phyloP scores from a whole-genome alignment of 768 basidiomycete species.

The Naganishia antarctica region DNA sequence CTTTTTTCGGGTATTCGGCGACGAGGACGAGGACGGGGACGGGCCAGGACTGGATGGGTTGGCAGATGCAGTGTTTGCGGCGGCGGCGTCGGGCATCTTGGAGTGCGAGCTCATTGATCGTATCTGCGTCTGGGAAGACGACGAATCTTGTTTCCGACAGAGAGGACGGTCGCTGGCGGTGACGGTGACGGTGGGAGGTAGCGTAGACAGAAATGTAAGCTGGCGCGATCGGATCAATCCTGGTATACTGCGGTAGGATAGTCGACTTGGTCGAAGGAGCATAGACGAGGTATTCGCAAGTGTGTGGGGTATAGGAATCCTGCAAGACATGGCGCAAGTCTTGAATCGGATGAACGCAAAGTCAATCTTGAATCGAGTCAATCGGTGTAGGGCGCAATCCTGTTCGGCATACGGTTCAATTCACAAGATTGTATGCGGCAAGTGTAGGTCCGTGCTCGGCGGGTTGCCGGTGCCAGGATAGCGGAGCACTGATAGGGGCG shows the following conservation, averaged over 20 bases:
- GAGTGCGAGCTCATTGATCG: conserved; percentile 10
- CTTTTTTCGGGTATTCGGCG: conserved; percentile 4
- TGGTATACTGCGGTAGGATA: neutral
- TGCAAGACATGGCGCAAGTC: conserved; percentile 4
- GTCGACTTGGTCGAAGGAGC: conserved; percentile 1
- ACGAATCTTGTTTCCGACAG: conserved; percentile 1
- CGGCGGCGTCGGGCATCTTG: conserved; percentile 17
- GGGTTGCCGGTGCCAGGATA: too few relatives aligned
- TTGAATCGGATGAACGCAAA: too few relatives aligned
- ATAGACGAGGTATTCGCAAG: conserved; percentile 8
- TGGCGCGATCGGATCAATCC: neutral
- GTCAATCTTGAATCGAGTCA: too few relatives aligned
- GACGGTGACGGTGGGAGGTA: neutral
- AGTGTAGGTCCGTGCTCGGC: too few relatives aligned
- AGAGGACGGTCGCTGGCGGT: neutral
- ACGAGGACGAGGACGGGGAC: neutral
- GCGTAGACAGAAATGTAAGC: neutral
- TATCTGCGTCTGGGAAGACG: conserved; percentile 10
- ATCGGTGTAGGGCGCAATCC: neutral
- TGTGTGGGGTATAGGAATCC: neutral
- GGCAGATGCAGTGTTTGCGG: conserved; percentile 7
- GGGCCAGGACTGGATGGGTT: conserved; percentile 10
- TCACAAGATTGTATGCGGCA: too few relatives aligned
- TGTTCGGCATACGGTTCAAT: neutral
- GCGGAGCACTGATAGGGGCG: too few relatives aligned